Conservation (phyloP, 331 rosid genomes). For the Acacia pycnantha region DNA sequence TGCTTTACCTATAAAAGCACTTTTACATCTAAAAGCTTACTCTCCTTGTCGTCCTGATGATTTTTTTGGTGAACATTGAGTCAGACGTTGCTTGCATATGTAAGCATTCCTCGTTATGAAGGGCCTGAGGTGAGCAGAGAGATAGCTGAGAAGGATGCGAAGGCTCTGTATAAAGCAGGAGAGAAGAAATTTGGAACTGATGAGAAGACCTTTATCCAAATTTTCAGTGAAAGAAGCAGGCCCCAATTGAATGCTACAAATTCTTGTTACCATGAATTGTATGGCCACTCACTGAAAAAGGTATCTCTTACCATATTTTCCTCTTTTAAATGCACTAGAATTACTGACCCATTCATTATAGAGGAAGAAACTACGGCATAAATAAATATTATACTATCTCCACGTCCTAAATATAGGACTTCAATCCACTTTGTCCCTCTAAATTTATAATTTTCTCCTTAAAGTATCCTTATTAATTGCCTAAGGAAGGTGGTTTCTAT, state of each 20-base stretch:
- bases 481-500: too few species aligned
- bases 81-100: conserved; percentile 67
- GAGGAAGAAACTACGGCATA: too few species aligned
- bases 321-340: too few species aligned
- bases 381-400: too few species aligned
- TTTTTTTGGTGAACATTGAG: conserved; percentile 5
- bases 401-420: too few species aligned
- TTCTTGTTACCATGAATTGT: conserved; percentile 42
- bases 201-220: conserved; percentile 62
- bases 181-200: conserved; percentile 78
- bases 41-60: not conserved
- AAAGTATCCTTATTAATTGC: too few species aligned
- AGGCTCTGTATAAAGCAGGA: conserved; percentile 68
- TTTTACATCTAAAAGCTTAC: too few species aligned
- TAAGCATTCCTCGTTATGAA: conserved; percentile 56
- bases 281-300: conserved; percentile 64
- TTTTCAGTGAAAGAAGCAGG: conserved; percentile 67
- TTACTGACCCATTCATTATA: too few species aligned
- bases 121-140: conserved; percentile 60
- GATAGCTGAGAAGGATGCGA: conserved; percentile 50
- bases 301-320: conserved; percentile 19
- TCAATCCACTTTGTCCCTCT: too few species aligned
- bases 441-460: not conserved
- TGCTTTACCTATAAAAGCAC: too few species aligned
- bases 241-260: conserved; percentile 56